A percentile compares a stretch with the other conserved stretches of the same genome.
Evolutionary conservation across 108 stramenopile species (phyloP).

Genomic region (Cyclotella sp.): DNA sequence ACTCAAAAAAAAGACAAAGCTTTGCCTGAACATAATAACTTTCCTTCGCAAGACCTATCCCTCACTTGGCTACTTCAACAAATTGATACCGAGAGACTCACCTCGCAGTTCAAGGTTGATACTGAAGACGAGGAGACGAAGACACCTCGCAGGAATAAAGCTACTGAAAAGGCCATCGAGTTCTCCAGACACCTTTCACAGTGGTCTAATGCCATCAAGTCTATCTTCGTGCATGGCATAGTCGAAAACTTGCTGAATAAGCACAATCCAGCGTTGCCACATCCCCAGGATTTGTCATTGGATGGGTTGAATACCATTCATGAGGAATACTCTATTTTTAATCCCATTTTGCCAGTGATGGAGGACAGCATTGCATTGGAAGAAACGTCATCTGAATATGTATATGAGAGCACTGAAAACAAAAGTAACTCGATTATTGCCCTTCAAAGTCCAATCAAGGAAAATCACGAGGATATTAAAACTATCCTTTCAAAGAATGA

Average conservation of each 20-base stretch:
- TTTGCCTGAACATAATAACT: conserved; percentile 9
- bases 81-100: conserved; percentile 45
- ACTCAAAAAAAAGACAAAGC: conserved; percentile 43
- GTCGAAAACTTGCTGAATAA: conserved; percentile 1
- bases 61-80: conserved; percentile 74
- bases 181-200: conserved; percentile 39
- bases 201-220: conserved; percentile 43
- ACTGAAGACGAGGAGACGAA: conserved; percentile 59
- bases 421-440: conserved; percentile 1
- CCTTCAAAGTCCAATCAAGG: not conserved
- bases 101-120: conserved; percentile 54
- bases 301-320: conserved; percentile 7
- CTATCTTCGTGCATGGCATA: conserved; percentile 6
- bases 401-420: not conserved
- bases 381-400: not conserved
- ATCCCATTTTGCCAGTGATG: conserved; percentile 71
- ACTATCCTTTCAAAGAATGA: conserved; percentile 19
- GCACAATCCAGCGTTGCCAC: conserved; percentile 46
- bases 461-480: conserved; percentile 16
- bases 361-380: conserved; percentile 22
- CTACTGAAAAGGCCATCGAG: conserved; percentile 53
- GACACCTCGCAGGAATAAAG: conserved; percentile 73
- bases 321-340: conserved; percentile 45
- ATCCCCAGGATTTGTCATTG: not conserved
- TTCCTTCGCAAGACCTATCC: conserved; percentile 55